These are phyloP conservation scores for Knoxdaviesia proteae DNA, from an alignment of 2,329 filamentous ascomycete genomes.

Conservation along the genomic window DNA sequence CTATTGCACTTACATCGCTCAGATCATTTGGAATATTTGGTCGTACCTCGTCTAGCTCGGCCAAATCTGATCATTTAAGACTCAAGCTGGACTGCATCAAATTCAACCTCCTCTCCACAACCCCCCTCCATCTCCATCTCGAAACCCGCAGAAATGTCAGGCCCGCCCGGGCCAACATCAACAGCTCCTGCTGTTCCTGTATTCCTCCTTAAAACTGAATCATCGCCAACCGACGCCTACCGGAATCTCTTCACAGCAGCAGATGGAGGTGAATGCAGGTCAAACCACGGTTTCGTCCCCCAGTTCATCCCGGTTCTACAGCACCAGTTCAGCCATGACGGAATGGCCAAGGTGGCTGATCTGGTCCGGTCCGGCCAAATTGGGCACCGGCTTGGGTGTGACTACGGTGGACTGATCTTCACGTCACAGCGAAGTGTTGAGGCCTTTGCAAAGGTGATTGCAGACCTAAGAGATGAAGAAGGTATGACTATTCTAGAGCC, in stretches of 20 bases:
- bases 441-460: slow-evolving; percentile 45
- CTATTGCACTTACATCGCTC: too few relatives aligned
- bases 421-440: slow-evolving; percentile 72
- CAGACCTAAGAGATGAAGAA: neutral
- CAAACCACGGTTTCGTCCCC: slow-evolving; percentile 31
- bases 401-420: slow-evolving; percentile 65
- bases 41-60: too few relatives aligned
- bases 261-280: slow-evolving; percentile 6
- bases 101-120: too few relatives aligned
- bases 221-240: slow-evolving; percentile 50
- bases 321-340: slow-evolving; percentile 42
- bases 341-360: slow-evolving; percentile 29
- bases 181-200: slow-evolving; percentile 26
- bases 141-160: too few relatives aligned
- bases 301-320: slow-evolving; percentile 59
- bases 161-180: too few relatives aligned
- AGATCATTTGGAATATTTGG: too few relatives aligned
- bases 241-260: slow-evolving; percentile 38
- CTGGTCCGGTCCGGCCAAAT: slow-evolving; percentile 26
- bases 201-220: slow-evolving; percentile 60
- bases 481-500: too few relatives aligned
- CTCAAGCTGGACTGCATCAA: too few relatives aligned
- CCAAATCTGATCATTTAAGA: too few relatives aligned
- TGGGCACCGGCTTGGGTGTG: slow-evolving; percentile 7
- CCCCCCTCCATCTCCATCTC: too few relatives aligned